These are phyloP conservation scores for Penicillium sp. DNA, from an alignment of 2,329 filamentous ascomycete species.

Conservation along the genomic window DNA sequence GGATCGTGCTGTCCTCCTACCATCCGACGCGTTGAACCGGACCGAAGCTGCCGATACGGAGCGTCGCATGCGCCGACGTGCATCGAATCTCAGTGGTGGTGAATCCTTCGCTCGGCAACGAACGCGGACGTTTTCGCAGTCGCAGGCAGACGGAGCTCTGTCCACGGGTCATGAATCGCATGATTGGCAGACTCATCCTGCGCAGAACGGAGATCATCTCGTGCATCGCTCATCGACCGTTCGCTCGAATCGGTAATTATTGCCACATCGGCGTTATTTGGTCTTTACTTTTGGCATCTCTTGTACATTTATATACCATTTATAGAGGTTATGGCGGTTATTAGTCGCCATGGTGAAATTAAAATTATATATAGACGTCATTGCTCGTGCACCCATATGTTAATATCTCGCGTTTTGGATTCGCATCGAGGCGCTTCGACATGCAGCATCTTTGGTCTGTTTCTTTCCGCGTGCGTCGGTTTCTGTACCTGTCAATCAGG, in stretches of 20 bases:
- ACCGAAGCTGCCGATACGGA: conserved; percentile 61
- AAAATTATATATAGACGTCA: neutral
- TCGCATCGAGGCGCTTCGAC: neutral
- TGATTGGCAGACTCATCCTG: conserved; percentile 26
- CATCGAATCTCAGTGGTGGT: conserved; percentile 41
- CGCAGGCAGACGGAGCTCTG: conserved; percentile 26
- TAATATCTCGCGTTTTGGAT: conserved; percentile 9
- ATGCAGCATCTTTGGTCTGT: neutral
- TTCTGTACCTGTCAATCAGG: neutral
- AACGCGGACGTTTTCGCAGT: conserved; percentile 30
- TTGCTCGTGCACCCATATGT: neutral
- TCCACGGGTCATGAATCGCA: conserved; percentile 33
- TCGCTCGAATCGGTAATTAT: conserved; percentile 29
- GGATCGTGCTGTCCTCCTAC: conserved; percentile 71
- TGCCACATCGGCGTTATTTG: neutral
- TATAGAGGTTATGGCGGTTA: conserved; percentile 17
- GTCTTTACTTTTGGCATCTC: conserved; percentile 1
- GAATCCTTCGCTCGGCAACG: conserved; percentile 30
- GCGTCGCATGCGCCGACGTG: conserved; percentile 46
- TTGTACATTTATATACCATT: conserved; percentile 15
- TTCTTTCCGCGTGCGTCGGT: neutral
- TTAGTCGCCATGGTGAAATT: neutral
- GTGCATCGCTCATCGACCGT: conserved; percentile 36
- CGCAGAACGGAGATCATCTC: conserved; percentile 26
- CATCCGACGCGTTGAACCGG: conserved; percentile 65